Evolutionary conservation across 352 stramenopile genomes (phyloP).

Genomic region (Phytophthora litchii): DNA sequence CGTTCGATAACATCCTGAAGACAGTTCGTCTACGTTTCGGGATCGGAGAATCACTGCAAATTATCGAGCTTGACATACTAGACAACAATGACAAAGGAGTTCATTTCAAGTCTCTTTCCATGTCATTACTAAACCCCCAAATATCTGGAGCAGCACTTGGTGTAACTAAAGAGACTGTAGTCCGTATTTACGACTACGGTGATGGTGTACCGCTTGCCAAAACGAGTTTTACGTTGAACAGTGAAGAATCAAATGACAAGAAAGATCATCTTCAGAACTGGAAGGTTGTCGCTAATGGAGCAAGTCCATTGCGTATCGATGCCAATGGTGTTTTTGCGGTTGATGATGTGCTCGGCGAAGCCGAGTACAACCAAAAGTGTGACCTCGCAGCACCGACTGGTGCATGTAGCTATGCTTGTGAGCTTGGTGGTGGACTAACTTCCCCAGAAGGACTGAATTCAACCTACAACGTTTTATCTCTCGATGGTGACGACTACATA

Average conservation of each 20-base stretch:
- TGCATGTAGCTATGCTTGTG: conserved; percentile 57
- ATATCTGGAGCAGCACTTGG: conserved; percentile 39
- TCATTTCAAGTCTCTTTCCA: conserved; percentile 61
- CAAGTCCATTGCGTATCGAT: conserved; percentile 49
- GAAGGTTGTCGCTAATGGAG: conserved; percentile 61
- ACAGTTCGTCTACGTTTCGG: conserved; percentile 61
- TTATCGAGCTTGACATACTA: conserved; percentile 55
- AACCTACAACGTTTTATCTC: conserved; percentile 41
- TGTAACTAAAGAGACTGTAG: conserved; percentile 27
- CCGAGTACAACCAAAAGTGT: conserved; percentile 72
- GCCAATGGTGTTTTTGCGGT: conserved; percentile 60
- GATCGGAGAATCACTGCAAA: conserved; percentile 48
- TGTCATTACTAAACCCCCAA: conserved; percentile 40
- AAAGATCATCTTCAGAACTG: conserved; percentile 42
- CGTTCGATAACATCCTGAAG: conserved; percentile 28
- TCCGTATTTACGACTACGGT: conserved; percentile 74
- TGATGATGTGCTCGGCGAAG: conserved; percentile 60
- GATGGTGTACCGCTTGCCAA: conserved; percentile 36
- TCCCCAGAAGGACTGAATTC: conserved; percentile 16
- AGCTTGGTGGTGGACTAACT: conserved; percentile 43
- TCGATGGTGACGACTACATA: conserved; percentile 49
- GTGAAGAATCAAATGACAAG: neutral
- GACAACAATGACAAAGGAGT: conserved; percentile 47
- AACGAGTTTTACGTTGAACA: conserved; percentile 37
- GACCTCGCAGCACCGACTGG: conserved; percentile 61